Evolutionary conservation across 139 green algal species (phyloP), one percentile per base, ranked within the genome.

Genomic region (Tetradesmus lagerheimii): DNA sequence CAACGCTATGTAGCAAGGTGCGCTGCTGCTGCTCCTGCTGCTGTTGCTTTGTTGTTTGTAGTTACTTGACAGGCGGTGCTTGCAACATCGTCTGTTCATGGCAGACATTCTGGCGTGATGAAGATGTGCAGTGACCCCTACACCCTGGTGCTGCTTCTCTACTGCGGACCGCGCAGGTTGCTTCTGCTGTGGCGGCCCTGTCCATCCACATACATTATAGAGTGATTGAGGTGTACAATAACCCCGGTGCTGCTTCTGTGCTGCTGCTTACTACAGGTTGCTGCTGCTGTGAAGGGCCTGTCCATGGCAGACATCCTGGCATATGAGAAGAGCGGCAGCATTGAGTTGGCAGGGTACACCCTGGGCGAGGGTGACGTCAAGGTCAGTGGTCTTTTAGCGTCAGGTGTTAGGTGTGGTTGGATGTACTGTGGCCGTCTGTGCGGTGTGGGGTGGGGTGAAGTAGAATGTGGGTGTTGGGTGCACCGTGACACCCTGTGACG

Each of bases 361-460:
- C 92, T 99, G 41, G 87, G 66, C 8, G 66, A 92, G 0, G 93
- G 90, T 0, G 98, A 99, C 29, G 93, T 99, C 91, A 98, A 97
- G 93, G 95, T 97, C 89, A 0, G 64, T 1, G 57, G 23, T 0
- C 8, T 71, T 9, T 57, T n/a, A n/a, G n/a, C n/a, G n/a, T n/a
- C n/a, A n/a, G n/a, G n/a, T n/a, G n/a, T n/a, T n/a, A n/a, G n/a
- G n/a, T n/a, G n/a, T n/a, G n/a, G n/a, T n/a, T n/a, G n/a, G n/a
- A n/a, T n/a, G n/a, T n/a, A n/a, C n/a, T n/a, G n/a, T n/a, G n/a
- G n/a, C n/a, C n/a, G n/a, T n/a, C n/a, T n/a, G n/a, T n/a, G n/a
- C n/a, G n/a, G n/a, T n/a, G n/a, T n/a, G n/a, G n/a, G n/a, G n/a
- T n/a, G n/a, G n/a, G n/a, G n/a, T n/a, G n/a, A n/a, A n/a, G n/a